Percentiles rank a stretch among this genome's conserved stretches.
These are phyloP conservation scores for Trametes punicea DNA, from an alignment of 768 basidiomycete genomes.

Conservation along the genomic window DNA sequence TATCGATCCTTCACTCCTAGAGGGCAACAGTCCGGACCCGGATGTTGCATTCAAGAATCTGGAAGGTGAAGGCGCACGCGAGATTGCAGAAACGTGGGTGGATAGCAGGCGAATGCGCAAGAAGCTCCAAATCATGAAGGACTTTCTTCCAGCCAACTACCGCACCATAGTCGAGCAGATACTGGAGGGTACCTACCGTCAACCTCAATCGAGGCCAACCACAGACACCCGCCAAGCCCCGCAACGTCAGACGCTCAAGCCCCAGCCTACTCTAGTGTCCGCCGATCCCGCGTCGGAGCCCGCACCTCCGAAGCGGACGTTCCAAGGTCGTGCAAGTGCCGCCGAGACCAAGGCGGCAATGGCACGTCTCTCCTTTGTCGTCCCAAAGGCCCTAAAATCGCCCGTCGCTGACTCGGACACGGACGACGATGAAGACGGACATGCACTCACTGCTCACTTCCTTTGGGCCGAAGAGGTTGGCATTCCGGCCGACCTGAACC, in stretches of 20 bases:
- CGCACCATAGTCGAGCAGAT: slow-evolving; percentile 36
- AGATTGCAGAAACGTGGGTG: slow-evolving; percentile 52
- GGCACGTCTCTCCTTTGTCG: slow-evolving; percentile 25
- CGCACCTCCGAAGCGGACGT: not conserved
- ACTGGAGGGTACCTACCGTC: slow-evolving; percentile 8
- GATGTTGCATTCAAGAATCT: slow-evolving; percentile 64
- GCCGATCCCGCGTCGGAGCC: not conserved
- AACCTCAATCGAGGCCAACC: slow-evolving; percentile 4
- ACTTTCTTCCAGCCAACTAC: slow-evolving; percentile 39
- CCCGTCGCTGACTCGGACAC: slow-evolving; percentile 42
- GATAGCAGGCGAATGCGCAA: slow-evolving; percentile 42
- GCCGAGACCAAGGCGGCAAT: slow-evolving; percentile 20
- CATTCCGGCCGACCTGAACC: slow-evolving; percentile 13
- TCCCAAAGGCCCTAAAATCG: slow-evolving; percentile 24
- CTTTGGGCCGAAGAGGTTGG: slow-evolving; percentile 48
- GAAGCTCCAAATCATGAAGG: slow-evolving; percentile 44
- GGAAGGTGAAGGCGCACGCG: slow-evolving; percentile 44
- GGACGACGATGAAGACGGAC: slow-evolving; percentile 44
- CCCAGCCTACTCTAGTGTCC: not conserved
- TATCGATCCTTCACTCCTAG: slow-evolving; percentile 1
- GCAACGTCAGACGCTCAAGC: not conserved
- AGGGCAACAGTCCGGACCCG: slow-evolving; percentile 28
- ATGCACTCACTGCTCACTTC: slow-evolving; percentile 51
- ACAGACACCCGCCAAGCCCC: slow-evolving; percentile 9
- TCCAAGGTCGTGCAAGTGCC: slow-evolving; percentile 20